Conservation (phyloP, 2,329 filamentous ascomycete genomes). For the Cladosporium sphaerospermum region DNA sequence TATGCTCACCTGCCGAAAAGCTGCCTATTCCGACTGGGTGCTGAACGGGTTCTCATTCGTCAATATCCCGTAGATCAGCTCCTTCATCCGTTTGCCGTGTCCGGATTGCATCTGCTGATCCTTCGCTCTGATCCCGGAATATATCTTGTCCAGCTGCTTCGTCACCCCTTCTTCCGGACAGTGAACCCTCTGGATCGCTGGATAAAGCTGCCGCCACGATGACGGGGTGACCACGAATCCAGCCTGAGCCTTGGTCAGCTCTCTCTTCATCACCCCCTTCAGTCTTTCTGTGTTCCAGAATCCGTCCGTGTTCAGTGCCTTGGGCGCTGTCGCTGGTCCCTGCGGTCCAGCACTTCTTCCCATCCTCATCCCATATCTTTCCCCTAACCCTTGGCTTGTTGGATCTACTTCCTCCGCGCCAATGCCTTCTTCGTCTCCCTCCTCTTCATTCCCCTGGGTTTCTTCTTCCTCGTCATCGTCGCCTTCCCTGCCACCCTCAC, state of each 20-base stretch:
- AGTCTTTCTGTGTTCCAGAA: neutral
- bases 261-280: neutral
- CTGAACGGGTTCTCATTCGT: neutral
- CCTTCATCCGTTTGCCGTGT: neutral
- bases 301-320: neutral
- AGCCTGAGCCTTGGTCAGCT: neutral
- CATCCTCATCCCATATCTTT: too few species aligned
- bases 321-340: too few species aligned
- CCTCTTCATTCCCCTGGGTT: too few species aligned
- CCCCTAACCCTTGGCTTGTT: accelerated
- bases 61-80: neutral
- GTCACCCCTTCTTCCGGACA: neutral
- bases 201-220: neutral
- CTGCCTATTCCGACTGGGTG: neutral
- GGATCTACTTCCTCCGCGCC: accelerated
- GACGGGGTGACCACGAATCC: neutral
- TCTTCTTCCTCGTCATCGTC: too few species aligned
- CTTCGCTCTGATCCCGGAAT: neutral
- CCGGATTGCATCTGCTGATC: neutral
- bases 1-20: neutral
- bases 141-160: neutral
- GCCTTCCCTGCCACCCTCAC: too few species aligned
- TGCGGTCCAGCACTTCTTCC: accelerated
- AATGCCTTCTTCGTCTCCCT: too few species aligned
- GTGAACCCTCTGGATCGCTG: neutral